Base-by-base conservation (phyloP, 345 rosid species). In the Pseudoturritis turrita region DNA sequence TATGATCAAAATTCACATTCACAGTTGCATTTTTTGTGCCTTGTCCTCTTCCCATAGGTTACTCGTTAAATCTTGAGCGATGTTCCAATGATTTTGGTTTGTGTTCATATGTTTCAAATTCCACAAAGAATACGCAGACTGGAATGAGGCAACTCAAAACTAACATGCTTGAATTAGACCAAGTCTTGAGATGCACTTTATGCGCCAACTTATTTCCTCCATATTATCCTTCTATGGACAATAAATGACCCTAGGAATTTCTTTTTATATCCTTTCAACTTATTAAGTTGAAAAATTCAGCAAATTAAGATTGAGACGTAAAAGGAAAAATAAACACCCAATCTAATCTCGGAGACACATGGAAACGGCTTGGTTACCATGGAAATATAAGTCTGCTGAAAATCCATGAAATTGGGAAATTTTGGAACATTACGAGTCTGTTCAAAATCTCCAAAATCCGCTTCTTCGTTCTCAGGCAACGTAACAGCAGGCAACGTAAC, bases 401-500 rank as follows among this genome's bases (percentile, higher is more conserved):
- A 89, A 39, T 73, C 85, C 86, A 84, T 64, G 23, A 67, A 65
- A 29, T 80, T 43, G 71, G 51, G 64, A 54, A 74, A 66, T 35
- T 78, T 72, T 14, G 89, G 81, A 77, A 43, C 45, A 68, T 76
- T 74, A 73, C 77, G 68, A 36, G 80, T 75, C 63, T 75, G 85
- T 76, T 87, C 98, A 65, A 82, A 37, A 56, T 84, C 91, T 56
- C 77, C 87, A 40, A 77, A 70, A 73, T 88, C 89, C 12, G 72
- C 78, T 31, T 86, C 96, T 12, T 73, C 67, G n/a, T 75, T 76
- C 58, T 85, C 92, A 10, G 93, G 88, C 29, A 88, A 60, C 7
- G 97, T 91, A 67, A 89, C 84, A 17, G 90, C 82, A 10, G 93
- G 88, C 29, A 88, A 60, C 7, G 97, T 91, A 67, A 89, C 84